Percentiles rank a stretch among this genome's conserved stretches.
Evolutionary conservation across 1,139 yeast species (phyloP).

Genomic region (Dujonia santamariae): DNA sequence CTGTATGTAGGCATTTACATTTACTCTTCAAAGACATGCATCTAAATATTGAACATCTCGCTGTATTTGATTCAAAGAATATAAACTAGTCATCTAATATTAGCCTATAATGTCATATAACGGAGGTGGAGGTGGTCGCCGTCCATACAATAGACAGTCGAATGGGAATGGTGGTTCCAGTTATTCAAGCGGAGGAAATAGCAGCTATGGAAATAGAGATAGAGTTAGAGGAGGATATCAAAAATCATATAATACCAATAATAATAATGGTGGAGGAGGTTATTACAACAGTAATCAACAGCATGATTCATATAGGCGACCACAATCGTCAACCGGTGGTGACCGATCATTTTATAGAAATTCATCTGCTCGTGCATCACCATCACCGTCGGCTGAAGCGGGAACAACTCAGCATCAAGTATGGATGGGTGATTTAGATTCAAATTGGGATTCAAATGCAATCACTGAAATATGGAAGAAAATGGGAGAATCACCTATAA

Average conservation of each 20-base stretch:
- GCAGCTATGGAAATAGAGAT: too few relatives aligned
- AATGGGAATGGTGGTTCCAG: not conserved
- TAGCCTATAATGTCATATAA: constrained; percentile 1
- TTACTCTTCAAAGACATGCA: too few relatives aligned
- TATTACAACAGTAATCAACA: constrained; percentile 3
- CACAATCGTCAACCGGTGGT: too few relatives aligned
- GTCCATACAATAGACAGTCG: too few relatives aligned
- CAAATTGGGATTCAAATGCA: constrained; percentile 74
- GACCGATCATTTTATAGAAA: too few relatives aligned
- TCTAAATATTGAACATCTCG: too few relatives aligned
- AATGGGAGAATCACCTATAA: constrained; percentile 34
- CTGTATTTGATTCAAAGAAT: too few relatives aligned
- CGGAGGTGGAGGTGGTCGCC: constrained; percentile 1
- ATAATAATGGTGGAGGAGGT: constrained; percentile 1
- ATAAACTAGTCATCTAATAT: too few relatives aligned
- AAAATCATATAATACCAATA: not conserved
- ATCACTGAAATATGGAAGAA: constrained; percentile 64
- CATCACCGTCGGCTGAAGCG: not conserved
- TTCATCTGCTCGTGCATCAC: not conserved
- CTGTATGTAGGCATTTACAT: too few relatives aligned
- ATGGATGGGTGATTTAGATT: constrained; percentile 97
- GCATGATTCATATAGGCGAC: constrained; percentile 1
- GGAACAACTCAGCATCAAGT: constrained; percentile 25
- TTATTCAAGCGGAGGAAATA: too few relatives aligned
- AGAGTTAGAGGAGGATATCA: too few relatives aligned